Evolutionary conservation across 2,329 filamentous ascomycete genomes (phyloP), one percentile per base, ranked within the genome.

Genomic region (Colletotrichum coccodes): DNA sequence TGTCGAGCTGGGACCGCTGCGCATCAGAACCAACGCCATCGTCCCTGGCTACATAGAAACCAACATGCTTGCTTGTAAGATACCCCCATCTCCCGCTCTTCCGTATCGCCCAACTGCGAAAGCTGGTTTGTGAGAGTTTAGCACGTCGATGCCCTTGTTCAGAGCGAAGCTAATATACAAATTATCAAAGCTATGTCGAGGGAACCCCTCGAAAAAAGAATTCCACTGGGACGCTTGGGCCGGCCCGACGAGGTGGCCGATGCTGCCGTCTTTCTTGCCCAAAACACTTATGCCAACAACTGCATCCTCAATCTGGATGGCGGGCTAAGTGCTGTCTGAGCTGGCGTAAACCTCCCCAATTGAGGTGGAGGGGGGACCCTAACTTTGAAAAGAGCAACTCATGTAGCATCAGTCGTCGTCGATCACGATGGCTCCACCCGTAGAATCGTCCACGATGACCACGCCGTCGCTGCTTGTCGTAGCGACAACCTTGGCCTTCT

Each of bases 251-350:
- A 97, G 78, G 88, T 97, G 36, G 94, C 94, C n/a, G 90, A 95
- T 75, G 94, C 94, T 62, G 93, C 92, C 53, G 76, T 91, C 32
- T 97, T 97, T 78, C 85, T 97, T 18, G 91, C 89, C 34, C 86
- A 86, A 53, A 97, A 96, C 78, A 83, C 88, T 71, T 97, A 95
- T 80, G 92, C 94, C 64, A 95, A 95, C 78, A 97, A 97, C 72
- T 96, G 93, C 78, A 86, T 95, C 58, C 84, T 97, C 59, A 96
- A 95, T 78, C 84, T 97, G 32, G 94, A 97, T 79, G 94, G 94
- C 18, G 94, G 94, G 1, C 79, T 97, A 72, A 94, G 92, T 78
- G 92, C 92, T 58, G 80, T 79, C 73, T 92, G 77, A 85, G 65
- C 32, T 38, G 34, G 42, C 34, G 57, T 50, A 34, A 21, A 56